phyloP scores from a whole-genome alignment of 1,284 basidiomycete species.

The Cryptococcus sp. region DNA sequence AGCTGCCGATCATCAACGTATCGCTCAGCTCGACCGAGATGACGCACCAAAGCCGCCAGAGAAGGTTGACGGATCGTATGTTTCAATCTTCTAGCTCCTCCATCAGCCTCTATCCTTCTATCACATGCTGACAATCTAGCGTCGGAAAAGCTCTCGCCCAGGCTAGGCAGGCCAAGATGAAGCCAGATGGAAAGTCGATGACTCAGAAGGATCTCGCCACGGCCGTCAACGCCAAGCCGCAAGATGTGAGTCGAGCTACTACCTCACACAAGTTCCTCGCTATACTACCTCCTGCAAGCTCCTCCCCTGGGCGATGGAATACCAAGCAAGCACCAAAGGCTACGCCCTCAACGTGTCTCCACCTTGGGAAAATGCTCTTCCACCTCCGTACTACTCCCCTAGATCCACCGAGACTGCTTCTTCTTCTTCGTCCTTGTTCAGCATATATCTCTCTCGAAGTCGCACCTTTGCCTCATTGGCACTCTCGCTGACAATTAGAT shows the following conservation, averaged over 20 bases:
- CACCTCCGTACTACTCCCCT: no score
- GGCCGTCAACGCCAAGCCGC: conserved; percentile 46
- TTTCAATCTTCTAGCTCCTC: not conserved
- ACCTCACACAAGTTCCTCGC: not conserved
- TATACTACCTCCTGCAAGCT: not conserved
- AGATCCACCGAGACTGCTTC: no score
- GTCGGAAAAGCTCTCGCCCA: conserved; percentile 69
- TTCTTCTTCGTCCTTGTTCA: no score
- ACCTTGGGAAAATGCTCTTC: no score
- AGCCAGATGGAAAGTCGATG: conserved; percentile 47
- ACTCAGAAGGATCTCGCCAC: conserved; percentile 92
- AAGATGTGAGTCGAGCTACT: conserved; percentile 38
- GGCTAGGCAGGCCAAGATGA: conserved; percentile 60
- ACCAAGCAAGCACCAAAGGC: no score
- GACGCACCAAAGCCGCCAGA: conserved; percentile 94
- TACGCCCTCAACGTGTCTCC: no score
- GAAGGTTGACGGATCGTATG: conserved; percentile 57
- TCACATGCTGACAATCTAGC: conserved; percentile 10
- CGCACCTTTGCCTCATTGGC: not conserved
- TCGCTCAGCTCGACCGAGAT: conserved; percentile 88
- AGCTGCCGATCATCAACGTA: conserved; percentile 89
- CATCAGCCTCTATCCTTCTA: not conserved
- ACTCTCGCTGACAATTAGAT: conserved; percentile 24
- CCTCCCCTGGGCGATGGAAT: no score
- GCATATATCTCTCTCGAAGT: not conserved